Evolutionary conservation across 208 protist species (phyloP), one percentile per base, ranked within the genome.

Genomic region (Angomonas deanei): DNA sequence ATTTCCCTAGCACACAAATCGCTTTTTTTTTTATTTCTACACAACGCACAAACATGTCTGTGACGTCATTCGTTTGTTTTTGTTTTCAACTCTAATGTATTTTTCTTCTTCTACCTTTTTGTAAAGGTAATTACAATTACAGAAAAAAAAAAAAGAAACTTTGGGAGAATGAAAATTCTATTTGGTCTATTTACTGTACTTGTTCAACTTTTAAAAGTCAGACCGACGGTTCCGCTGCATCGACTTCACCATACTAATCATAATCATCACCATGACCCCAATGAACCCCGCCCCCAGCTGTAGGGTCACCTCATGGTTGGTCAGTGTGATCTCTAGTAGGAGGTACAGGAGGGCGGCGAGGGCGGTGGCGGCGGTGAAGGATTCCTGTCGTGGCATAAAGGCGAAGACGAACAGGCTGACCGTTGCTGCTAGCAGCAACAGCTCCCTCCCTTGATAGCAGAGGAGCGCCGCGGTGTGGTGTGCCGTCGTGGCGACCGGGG

Each of bases 371-470:
- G 76, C 82, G 3, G 74, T 80, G 59, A 32, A 17, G 19, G 52
- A 55, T 10, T 55, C 61, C 0, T 70, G 65, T 23, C 60, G 69
- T 3, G 77, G 76, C 80, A 92, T 92, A 61, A 88, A 85, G 26
- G 80, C 61, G 27, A 70, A 80, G 23, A 77, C 87, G 10, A 81
- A 48, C 23, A 82, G 71, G 15, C 73, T 68, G 21, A 70, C 62
- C 26, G 64, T 72, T 1, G 82, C 85, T 17, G 72, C 60, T 4
- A 86, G 46, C 11, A 92, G 23, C 15, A 72, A 26, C 0, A 84
- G 33, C 57, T 65, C 68, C 57, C 86, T 74, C 13, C 23, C 49
- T n/a, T 39, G 36, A 21, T 64, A 52, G 15, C 46, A 28, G 10
- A 19, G 28, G 3, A 46, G 32, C 27, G 49, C n/a, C 11, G 28